A percentile compares a stretch with the other conserved stretches of the same genome.
Evolutionary conservation across 805 yeast species (phyloP).

Genomic region (Yamadazyma nakazawae): DNA sequence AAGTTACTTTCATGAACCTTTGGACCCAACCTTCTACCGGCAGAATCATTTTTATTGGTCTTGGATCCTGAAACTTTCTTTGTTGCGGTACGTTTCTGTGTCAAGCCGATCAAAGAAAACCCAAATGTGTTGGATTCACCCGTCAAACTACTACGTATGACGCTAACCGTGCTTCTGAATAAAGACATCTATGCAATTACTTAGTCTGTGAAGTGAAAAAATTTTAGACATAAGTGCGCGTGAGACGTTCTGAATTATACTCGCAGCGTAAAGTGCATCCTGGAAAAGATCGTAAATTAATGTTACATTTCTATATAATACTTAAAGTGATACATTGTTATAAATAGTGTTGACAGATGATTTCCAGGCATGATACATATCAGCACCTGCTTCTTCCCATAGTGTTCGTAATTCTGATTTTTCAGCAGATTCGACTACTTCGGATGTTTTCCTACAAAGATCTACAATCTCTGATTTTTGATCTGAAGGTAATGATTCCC

Average conservation of each 20-base stretch:
- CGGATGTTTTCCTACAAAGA: not conserved
- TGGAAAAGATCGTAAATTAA: not conserved
- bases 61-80: constrained; percentile 95
- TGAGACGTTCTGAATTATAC: not conserved
- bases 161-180: constrained; percentile 1
- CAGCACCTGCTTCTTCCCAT: constrained; percentile 3
- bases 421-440: not conserved
- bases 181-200: constrained; percentile 1
- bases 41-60: constrained; percentile 89
- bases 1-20: constrained; percentile 77
- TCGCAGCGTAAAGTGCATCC: constrained; percentile 1
- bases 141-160: not conserved
- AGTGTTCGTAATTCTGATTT: constrained; percentile 1
- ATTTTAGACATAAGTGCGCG: constrained; percentile 3
- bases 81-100: constrained; percentile 80
- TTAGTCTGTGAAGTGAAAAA: constrained; percentile 3
- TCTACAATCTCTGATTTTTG: not conserved
- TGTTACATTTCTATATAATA: not conserved
- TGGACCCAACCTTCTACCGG: constrained; percentile 91
- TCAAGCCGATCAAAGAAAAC: not conserved
- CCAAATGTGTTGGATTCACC: not conserved
- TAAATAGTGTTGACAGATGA: not conserved
- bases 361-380: not conserved
- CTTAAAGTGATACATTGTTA: not conserved
- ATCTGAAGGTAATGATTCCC: constrained; percentile 1